Percentiles rank a stretch among this genome's conserved stretches.
Evolutionary conservation across 768 basidiomycete species (phyloP).

Genomic region (Psilocybe cyanescens): DNA sequence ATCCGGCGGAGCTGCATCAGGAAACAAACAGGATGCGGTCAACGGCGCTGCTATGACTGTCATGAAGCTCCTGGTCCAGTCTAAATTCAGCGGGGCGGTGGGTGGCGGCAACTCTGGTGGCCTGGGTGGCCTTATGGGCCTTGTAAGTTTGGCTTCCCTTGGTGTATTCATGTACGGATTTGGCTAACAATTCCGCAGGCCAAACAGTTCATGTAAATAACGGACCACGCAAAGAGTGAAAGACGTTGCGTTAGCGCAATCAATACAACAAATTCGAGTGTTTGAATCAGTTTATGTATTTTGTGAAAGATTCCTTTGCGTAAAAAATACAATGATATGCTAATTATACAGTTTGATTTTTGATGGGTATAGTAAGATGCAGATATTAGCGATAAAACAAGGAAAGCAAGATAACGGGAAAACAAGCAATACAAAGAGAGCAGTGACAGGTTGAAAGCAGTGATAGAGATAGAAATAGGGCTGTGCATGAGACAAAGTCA

Average conservation of each 20-base stretch:
- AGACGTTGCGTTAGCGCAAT: no score
- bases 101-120: slow-evolving; percentile 77
- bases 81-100: slow-evolving; percentile 53
- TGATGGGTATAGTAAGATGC: not conserved
- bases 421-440: not conserved
- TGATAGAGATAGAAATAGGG: not conserved
- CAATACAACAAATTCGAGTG: not conserved
- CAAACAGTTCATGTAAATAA: slow-evolving; percentile 12
- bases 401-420: not conserved
- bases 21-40: slow-evolving; percentile 83
- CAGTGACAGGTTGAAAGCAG: not conserved
- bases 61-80: slow-evolving; percentile 81
- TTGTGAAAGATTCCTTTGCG: not conserved
- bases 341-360: not conserved
- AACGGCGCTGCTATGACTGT: slow-evolving; percentile 86
- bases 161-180: not conserved
- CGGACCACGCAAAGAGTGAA: not conserved
- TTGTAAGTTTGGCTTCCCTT: slow-evolving; percentile 48
- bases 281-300: not conserved
- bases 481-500: not conserved
- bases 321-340: slow-evolving; percentile 6
- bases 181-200: slow-evolving; percentile 10
- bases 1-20: slow-evolving; percentile 63
- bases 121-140: slow-evolving; percentile 57
- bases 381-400: not conserved